These are phyloP conservation scores for Diaporthe ampelina DNA, from an alignment of 2,329 filamentous ascomycete genomes.

Conservation along the genomic window DNA sequence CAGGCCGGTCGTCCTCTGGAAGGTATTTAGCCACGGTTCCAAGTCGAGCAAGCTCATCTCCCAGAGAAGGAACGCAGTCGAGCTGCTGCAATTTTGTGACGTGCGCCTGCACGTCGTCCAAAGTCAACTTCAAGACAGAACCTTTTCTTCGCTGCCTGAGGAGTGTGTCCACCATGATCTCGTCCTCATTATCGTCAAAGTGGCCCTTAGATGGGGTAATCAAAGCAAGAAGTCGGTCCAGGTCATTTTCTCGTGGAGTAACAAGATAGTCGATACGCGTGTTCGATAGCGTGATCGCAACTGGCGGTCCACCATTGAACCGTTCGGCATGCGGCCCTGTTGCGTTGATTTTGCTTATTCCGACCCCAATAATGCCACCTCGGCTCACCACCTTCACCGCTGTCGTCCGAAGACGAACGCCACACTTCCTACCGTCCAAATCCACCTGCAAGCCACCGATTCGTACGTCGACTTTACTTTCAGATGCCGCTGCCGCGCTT, in stretches of 20 bases:
- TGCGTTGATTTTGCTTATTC: slow-evolving; percentile 81
- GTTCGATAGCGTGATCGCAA: slow-evolving; percentile 73
- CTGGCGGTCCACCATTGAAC: slow-evolving; percentile 68
- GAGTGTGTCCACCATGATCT: slow-evolving; percentile 94
- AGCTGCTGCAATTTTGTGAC: slow-evolving; percentile 76
- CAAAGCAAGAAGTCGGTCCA: slow-evolving; percentile 85
- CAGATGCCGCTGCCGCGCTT: slow-evolving; percentile 60
- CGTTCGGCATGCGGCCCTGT: slow-evolving; percentile 76
- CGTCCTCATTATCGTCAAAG: slow-evolving; percentile 87
- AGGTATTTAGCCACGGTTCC: slow-evolving; percentile 94
- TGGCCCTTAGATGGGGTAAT: slow-evolving; percentile 94
- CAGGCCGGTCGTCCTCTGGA: slow-evolving; percentile 94
- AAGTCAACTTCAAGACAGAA: slow-evolving; percentile 79
- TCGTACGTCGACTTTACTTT: slow-evolving; percentile 81
- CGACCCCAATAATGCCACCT: slow-evolving; percentile 78
- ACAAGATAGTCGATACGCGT: slow-evolving; percentile 81
- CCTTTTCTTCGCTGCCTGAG: slow-evolving; percentile 89
- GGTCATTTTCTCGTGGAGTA: slow-evolving; percentile 81
- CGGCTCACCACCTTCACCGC: slow-evolving; percentile 86
- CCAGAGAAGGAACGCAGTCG: slow-evolving; percentile 77
- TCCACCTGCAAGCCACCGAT: slow-evolving; percentile 83
- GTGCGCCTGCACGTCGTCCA: slow-evolving; percentile 74
- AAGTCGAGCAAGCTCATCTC: slow-evolving; percentile 83
- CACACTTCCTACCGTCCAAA: slow-evolving; percentile 83
- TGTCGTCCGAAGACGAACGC: slow-evolving; percentile 80